phyloP scores from a whole-genome alignment of 2,329 filamentous ascomycete species.

The Sporothrix pallida region DNA sequence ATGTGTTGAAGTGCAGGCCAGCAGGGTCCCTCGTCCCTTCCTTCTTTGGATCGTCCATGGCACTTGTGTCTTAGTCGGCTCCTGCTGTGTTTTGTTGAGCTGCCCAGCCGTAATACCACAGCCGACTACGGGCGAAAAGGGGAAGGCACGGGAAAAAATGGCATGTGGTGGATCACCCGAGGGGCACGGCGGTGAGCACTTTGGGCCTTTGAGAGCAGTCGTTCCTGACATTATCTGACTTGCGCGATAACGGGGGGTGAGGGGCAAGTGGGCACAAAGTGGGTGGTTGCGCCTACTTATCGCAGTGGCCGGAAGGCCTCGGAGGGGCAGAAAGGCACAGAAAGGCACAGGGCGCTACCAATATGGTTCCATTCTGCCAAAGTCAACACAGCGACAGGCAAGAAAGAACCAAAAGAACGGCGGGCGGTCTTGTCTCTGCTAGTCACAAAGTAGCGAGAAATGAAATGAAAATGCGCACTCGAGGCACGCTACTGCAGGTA shows the following conservation, averaged over 20 bases:
- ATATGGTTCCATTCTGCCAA: too few relatives aligned
- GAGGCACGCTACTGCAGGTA: conserved; percentile 28
- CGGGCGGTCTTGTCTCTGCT: conserved; percentile 4
- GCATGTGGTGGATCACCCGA: conserved; percentile 27
- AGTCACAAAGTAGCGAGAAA: neutral
- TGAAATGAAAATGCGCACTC: neutral
- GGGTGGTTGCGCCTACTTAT: conserved; percentile 23
- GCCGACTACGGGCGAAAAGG: conserved; percentile 24
- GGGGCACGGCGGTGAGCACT: conserved; percentile 26
- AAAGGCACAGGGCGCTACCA: neutral
- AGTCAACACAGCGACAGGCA: too few relatives aligned
- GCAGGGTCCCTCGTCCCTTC: neutral
- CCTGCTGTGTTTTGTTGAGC: conserved; percentile 6
- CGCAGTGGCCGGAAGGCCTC: conserved; percentile 25
- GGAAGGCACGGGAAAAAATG: conserved; percentile 25
- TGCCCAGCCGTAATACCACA: neutral
- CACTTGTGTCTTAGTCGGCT: neutral
- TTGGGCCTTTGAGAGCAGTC: neutral
- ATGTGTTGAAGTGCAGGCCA: neutral
- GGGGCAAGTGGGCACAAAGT: conserved; percentile 24
- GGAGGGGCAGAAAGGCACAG: conserved; percentile 1
- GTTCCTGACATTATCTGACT: neutral
- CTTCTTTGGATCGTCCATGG: neutral
- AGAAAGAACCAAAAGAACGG: neutral
- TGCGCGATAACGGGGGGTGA: conserved; percentile 11